A percentile compares a stretch with the other conserved stretches of the same genome.
These are phyloP conservation scores for Sarocladium kiliense DNA, from an alignment of 2,329 filamentous ascomycete genomes.

Conservation along the genomic window DNA sequence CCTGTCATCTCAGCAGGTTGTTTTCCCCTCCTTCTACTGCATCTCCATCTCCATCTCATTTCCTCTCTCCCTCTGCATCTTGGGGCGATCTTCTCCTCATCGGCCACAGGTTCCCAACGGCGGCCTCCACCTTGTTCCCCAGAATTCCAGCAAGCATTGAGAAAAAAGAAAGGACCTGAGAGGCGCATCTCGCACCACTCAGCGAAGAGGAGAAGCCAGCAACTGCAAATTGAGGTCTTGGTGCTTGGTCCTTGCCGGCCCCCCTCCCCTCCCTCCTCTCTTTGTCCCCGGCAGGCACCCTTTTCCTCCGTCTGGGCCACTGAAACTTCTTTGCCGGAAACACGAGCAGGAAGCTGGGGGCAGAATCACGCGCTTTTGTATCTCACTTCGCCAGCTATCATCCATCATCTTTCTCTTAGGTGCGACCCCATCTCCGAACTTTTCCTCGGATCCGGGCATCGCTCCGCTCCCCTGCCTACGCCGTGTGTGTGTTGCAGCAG, in stretches of 20 bases:
- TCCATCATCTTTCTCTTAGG: neutral
- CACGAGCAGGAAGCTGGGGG: neutral
- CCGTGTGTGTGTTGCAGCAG: constrained; percentile 3
- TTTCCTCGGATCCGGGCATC: neutral
- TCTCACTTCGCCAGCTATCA: neutral
- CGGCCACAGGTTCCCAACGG: neutral
- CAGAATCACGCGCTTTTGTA: neutral
- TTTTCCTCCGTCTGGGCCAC: neutral
- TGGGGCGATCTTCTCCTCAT: neutral
- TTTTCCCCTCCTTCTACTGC: neutral
- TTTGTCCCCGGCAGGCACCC: neutral
- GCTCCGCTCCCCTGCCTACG: constrained; percentile 10
- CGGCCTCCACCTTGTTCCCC: neutral
- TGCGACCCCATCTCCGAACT: neutral
- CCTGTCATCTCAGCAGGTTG: neutral
- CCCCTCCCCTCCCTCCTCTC: neutral
- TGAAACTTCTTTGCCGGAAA: neutral
- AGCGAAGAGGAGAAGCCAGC: neutral
- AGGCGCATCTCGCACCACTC: too few species aligned
- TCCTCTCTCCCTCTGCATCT: neutral
- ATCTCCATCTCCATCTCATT: neutral
- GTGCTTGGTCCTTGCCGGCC: too few species aligned
- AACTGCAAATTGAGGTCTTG: too few species aligned
- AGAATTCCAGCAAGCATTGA: neutral
- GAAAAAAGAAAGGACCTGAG: neutral